Conservation (phyloP, 352 stramenopile species). For the Pythium vanterpoolii region DNA sequence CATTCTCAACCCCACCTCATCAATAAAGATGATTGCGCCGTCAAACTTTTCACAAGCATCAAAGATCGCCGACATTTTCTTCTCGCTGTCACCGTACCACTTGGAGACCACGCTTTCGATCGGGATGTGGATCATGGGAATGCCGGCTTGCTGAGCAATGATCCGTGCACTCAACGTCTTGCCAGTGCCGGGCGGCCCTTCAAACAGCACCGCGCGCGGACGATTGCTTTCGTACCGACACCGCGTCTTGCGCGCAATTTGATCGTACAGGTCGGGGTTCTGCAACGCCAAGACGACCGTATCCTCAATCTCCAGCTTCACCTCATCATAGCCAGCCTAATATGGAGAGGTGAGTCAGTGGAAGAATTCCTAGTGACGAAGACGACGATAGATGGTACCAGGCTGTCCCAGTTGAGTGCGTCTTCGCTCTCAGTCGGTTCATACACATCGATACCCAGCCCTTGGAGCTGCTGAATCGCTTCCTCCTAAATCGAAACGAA, state of each 20-base stretch:
- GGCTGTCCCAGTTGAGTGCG: slow-evolving; percentile 75
- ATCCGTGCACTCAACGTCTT: slow-evolving; percentile 94
- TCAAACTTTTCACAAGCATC: slow-evolving; percentile 91
- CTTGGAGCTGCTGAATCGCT: slow-evolving; percentile 76
- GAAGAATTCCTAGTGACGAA: background rate
- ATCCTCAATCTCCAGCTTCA: slow-evolving; percentile 92
- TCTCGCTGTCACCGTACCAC: slow-evolving; percentile 95
- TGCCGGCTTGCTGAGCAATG: slow-evolving; percentile 89
- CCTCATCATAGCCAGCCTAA: slow-evolving; percentile 86
- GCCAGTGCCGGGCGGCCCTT: slow-evolving; percentile 92
- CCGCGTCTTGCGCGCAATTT: slow-evolving; percentile 88
- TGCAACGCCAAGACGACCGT: slow-evolving; percentile 90
- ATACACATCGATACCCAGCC: slow-evolving; percentile 80
- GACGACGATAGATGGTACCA: slow-evolving; percentile 34
- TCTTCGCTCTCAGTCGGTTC: slow-evolving; percentile 56
- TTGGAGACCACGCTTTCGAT: slow-evolving; percentile 94
- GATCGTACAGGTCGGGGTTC: slow-evolving; percentile 89
- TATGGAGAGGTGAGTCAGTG: background rate
- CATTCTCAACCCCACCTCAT: slow-evolving; percentile 58
- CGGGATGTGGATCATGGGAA: slow-evolving; percentile 92
- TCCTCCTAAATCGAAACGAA: slow-evolving; percentile 39
- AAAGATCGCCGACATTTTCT: slow-evolving; percentile 94
- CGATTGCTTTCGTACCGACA: slow-evolving; percentile 89
- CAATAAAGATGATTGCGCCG: slow-evolving; percentile 93
- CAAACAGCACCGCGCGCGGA: slow-evolving; percentile 89